Base-by-base conservation (phyloP, 2,329 filamentous ascomycete species). In the Fusarium armeniacum region DNA sequence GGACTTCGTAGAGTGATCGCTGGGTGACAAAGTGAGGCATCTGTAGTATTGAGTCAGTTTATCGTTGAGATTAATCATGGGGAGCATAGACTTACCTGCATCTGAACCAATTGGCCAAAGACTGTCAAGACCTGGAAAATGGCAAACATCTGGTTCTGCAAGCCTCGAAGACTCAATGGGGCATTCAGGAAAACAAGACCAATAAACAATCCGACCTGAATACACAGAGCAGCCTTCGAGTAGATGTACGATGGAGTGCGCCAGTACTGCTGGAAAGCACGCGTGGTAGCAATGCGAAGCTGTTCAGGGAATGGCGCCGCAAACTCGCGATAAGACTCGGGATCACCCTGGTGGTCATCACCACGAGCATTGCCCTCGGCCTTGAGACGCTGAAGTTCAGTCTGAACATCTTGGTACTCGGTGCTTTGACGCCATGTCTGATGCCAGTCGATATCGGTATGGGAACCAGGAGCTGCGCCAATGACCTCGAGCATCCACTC, bases 251-350 rank as follows among this genome's bases (percentile, higher is more conserved):
- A 87, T 0, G 94, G 94, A 0, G 91, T 95, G 60, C 94, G 91
- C 93, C 94, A 97, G 85, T 95, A 97, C 79, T 97, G 93, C 77
- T 94, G 87, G 83, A 97, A 96, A 35, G 95, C 91, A 74, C 94
- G 92, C 64, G 86, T 77, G 15, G 88, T 85, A 55, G 93, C 92
- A 73, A 90, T 84, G 49, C 79, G 81, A 28, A 95, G 82, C 79
- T 97, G 94, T 13, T 83, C 75, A 32, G 71, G 75, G 76, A 97
- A 93, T 0, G 91, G 88, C 5, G 93, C 91, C 3, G 94, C 94
- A 67, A 97, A 97, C 78, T 97, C 93, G 57, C 88, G 86, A 80
- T 90, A 93, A 58, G 78, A 78, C 49, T 78, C 80, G 26, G 79
- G 71, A 50, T 83, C 80, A 7, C 13, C 2, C 0, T 81, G 73